Percentiles rank a stretch among this genome's conserved stretches.
Evolutionary conservation across 2,329 filamentous ascomycete genomes (phyloP).

Genomic region (Hymenoscyphus albidus): DNA sequence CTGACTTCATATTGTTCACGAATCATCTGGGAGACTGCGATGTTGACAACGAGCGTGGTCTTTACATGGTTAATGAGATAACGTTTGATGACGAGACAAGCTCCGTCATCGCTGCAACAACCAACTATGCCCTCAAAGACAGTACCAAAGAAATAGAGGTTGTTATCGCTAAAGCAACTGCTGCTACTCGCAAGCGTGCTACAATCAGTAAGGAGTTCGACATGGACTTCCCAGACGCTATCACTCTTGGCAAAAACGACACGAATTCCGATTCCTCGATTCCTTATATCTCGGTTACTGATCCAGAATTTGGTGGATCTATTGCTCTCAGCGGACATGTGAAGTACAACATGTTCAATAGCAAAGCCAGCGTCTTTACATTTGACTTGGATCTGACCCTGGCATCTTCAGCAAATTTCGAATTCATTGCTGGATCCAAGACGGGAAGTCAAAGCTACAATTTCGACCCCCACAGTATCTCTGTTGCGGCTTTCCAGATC

Average conservation of each 20-base stretch:
- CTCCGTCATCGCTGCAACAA: constrained; percentile 1
- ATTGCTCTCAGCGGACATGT: not conserved
- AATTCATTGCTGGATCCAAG: not conserved
- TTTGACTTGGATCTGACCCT: constrained; percentile 1
- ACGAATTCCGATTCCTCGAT: not conserved
- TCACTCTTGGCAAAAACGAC: not conserved
- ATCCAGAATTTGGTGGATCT: not conserved
- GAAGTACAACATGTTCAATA: constrained; percentile 3
- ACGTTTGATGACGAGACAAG: not conserved
- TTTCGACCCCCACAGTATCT: not conserved
- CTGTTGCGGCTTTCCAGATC: constrained; percentile 3
- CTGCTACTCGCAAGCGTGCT: not conserved
- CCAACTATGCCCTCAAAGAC: not conserved
- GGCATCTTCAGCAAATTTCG: not conserved
- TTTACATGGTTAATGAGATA: not conserved
- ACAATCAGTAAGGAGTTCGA: not conserved
- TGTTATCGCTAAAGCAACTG: not conserved
- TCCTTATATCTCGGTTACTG: not conserved
- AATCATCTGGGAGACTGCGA: constrained; percentile 2
- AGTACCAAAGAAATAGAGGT: not conserved
- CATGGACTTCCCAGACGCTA: not conserved
- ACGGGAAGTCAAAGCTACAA: not conserved
- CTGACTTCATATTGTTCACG: constrained; percentile 4
- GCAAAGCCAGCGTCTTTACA: not conserved
- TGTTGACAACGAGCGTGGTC: not conserved